Evolutionary conservation across 2,329 filamentous ascomycete species (phyloP).

Genomic region (Penicillium capsulatum): DNA sequence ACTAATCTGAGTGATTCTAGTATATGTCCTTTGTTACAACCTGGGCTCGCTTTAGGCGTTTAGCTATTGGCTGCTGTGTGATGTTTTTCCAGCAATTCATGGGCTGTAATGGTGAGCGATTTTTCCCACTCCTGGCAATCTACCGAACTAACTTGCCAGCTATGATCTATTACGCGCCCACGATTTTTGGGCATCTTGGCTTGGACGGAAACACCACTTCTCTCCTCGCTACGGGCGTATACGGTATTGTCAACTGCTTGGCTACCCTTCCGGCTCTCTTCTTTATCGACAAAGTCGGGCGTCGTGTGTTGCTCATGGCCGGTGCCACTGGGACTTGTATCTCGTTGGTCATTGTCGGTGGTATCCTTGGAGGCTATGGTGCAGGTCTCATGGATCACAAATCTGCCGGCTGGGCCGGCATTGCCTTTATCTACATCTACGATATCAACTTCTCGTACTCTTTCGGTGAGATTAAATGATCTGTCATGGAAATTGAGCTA

Average conservation of each 20-base stretch:
- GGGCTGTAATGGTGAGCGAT: conserved; percentile 42
- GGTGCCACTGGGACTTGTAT: conserved; percentile 36
- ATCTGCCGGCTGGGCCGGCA: conserved; percentile 35
- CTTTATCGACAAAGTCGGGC: conserved; percentile 35
- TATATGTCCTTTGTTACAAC: conserved; percentile 34
- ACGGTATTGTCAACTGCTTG: conserved; percentile 39
- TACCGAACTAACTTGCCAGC: conserved; percentile 18
- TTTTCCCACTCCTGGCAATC: not conserved
- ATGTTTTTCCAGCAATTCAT: conserved; percentile 48
- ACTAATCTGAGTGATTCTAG: conserved; percentile 15
- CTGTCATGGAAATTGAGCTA: not conserved
- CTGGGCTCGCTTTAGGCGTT: conserved; percentile 35
- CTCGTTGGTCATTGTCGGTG: conserved; percentile 35
- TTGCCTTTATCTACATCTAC: conserved; percentile 39
- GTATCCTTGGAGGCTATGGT: conserved; percentile 33
- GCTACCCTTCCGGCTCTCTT: conserved; percentile 34
- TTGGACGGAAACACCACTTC: conserved; percentile 36
- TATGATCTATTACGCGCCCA: conserved; percentile 49
- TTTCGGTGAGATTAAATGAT: conserved; percentile 29
- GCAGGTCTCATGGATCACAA: conserved; percentile 26
- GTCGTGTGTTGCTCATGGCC: conserved; percentile 33
- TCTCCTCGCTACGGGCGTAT: conserved; percentile 36
- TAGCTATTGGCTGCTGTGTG: conserved; percentile 38
- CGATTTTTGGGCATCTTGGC: conserved; percentile 45
- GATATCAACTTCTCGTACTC: conserved; percentile 39